A percentile compares a stretch with the other conserved stretches of the same genome.
Conservation (phyloP, 495 filamentous ascomycete genomes). For the Talaromyces borbonicus region DNA sequence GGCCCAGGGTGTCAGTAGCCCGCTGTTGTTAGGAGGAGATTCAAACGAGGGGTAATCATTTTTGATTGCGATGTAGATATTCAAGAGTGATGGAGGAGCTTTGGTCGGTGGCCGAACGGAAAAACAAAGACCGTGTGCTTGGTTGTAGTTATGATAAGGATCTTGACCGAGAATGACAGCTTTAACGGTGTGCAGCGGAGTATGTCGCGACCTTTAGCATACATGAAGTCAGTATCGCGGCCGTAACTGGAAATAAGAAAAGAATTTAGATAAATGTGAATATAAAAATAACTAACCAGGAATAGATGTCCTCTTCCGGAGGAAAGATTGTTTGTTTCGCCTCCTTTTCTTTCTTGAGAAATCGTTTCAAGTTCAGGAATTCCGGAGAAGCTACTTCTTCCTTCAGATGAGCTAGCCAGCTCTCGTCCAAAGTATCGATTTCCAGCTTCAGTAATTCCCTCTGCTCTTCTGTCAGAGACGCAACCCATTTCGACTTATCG, state of each 20-base stretch:
- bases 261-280: too few species aligned
- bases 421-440: conserved; percentile 82
- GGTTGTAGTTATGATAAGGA: conserved; percentile 91
- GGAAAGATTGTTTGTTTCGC: conserved; percentile 70
- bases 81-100: conserved; percentile 77
- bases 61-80: conserved; percentile 81
- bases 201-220: conserved; percentile 67
- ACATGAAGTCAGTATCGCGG: too few species aligned
- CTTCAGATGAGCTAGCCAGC: conserved; percentile 80
- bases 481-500: conserved; percentile 81
- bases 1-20: conserved; percentile 85
- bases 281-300: conserved; percentile 62
- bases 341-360: conserved; percentile 71
- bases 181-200: conserved; percentile 77
- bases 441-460: conserved; percentile 73
- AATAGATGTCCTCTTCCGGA: conserved; percentile 82
- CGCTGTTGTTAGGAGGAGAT: conserved; percentile 62
- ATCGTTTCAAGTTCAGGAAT: conserved; percentile 80
- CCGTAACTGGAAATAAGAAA: too few species aligned
- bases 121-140: conserved; percentile 93
- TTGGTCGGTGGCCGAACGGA: conserved; percentile 81
- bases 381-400: conserved; percentile 67
- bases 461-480: conserved; percentile 69
- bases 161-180: conserved; percentile 91
- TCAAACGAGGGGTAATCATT: conserved; percentile 79